These are phyloP conservation scores for Pelargonium nanum DNA, from an alignment of 345 rosid genomes.

Conservation along the genomic window DNA sequence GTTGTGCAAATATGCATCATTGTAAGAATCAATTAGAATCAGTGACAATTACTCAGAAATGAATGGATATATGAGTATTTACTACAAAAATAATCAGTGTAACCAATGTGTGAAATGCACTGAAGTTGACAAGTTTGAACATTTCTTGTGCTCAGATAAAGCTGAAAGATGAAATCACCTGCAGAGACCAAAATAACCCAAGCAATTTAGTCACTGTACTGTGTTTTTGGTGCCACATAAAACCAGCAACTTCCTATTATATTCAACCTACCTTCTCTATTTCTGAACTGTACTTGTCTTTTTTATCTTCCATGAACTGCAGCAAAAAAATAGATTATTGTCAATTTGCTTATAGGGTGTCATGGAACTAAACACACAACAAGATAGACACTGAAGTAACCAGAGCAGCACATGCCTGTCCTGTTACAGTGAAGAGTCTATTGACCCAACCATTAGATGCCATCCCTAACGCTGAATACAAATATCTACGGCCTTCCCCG, in stretches of 20 bases:
- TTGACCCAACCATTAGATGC: constrained; percentile 85
- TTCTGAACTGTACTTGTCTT: constrained; percentile 46
- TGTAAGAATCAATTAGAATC: no score
- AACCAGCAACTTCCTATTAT: neutral
- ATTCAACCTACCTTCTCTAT: constrained; percentile 47
- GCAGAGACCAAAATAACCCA: constrained; percentile 11
- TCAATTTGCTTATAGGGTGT: constrained; percentile 1
- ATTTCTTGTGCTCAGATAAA: constrained; percentile 35
- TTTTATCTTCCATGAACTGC: constrained; percentile 64
- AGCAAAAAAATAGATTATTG: constrained; percentile 1
- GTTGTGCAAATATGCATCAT: neutral
- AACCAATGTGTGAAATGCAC: neutral
- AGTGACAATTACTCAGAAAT: neutral
- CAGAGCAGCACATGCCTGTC: constrained; percentile 36
- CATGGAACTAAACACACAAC: constrained; percentile 1
- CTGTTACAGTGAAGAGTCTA: constrained; percentile 84
- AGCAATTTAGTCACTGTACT: neutral
- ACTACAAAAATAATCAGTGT: neutral
- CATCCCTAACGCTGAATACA: constrained; percentile 78
- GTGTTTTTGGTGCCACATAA: neutral
- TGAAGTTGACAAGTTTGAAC: neutral
- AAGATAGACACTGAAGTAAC: neutral
- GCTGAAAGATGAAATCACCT: constrained; percentile 68
- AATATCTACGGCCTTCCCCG: constrained; percentile 58
- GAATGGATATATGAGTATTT: neutral